Evolutionary conservation across 2,329 filamentous ascomycete species (phyloP), one percentile per base, ranked within the genome.

Genomic region (Arthrinium phaeospermum): DNA sequence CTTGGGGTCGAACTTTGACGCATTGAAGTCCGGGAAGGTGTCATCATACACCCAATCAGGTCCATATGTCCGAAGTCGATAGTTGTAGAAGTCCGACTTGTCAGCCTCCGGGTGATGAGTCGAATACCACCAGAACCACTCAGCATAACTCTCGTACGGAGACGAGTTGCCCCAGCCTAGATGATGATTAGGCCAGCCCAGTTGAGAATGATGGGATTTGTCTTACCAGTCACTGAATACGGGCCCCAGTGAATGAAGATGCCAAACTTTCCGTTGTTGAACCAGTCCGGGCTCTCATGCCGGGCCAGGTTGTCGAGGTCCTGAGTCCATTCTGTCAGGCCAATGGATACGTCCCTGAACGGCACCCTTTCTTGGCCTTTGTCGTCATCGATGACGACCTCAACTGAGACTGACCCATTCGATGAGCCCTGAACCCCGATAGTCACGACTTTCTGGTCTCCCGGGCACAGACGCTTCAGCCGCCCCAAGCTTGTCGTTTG

Each of bases 181-280:
- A 1, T 14, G 0, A 22, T 22, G n/a, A 2, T 1, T 16, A 68
- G 10, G 24, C 8, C 12, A 19, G 16, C 30, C 3, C 16, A 3
- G 1, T 45, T 44, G 41, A 6, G 3, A 47, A 7, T 2, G 13
- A 37, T 3, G n/a, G 22, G 13, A 7, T 5, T 3, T 22, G 4
- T 30, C 47, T 30, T 5, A 72, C 71, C 71, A 67, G 71, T 71
- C 4, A 89, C 87, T 0, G 85, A 79, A 75, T 88, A 89, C 0
- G 84, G 80, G 2, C 87, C 87, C 86, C 87, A 89, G 71, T 89
- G 88, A 46, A 89, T 86, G 74, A 90, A 89, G 44, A 90, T 89
- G 0, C 88, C 88, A 74, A 81, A 90, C 71, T 90, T 90, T 34
- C 82, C 85, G 69, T 85, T 81, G 70, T 86, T 81, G 74, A 84